Evolutionary conservation across 2,329 filamentous ascomycete genomes (phyloP).

Genomic region (Rhexocercosporidium sp.): DNA sequence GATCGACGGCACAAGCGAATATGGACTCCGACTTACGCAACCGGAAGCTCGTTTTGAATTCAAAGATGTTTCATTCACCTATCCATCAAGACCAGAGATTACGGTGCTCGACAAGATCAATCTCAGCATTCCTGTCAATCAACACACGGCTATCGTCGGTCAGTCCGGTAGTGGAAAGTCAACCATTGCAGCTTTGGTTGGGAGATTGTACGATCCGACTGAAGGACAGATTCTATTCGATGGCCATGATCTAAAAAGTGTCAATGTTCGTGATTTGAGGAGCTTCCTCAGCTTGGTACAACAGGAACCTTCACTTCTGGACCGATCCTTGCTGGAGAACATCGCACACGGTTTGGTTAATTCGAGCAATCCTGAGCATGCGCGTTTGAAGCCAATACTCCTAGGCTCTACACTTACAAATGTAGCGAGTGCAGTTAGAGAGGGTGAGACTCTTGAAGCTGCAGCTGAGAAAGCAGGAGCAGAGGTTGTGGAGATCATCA

Average conservation of each 20-base stretch:
- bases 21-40: conserved; percentile 20
- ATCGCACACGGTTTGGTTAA: conserved; percentile 45
- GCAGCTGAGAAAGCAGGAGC: conserved; percentile 2
- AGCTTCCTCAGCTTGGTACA: conserved; percentile 57
- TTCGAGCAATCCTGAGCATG: conserved; percentile 55
- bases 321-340: conserved; percentile 49
- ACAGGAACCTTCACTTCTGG: conserved; percentile 60
- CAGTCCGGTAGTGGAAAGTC: conserved; percentile 64
- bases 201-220: conserved; percentile 62
- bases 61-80: conserved; percentile 40
- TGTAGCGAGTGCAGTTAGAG: conserved; percentile 56
- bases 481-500: conserved; percentile 41
- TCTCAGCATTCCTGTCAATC: conserved; percentile 40
- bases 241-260: conserved; percentile 23
- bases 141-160: conserved; percentile 60
- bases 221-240: conserved; percentile 35
- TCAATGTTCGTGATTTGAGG: conserved; percentile 38
- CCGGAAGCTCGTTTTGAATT: conserved; percentile 44
- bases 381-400: conserved; percentile 47
- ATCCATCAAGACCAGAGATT: conserved; percentile 40
- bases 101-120: conserved; percentile 41
- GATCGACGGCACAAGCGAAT: conserved; percentile 30
- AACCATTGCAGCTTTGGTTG: conserved; percentile 58
- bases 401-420: conserved; percentile 52
- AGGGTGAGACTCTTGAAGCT: conserved; percentile 46